Base-by-base conservation (phyloP, 768 basidiomycete species). In the Boletus rubropictus region DNA sequence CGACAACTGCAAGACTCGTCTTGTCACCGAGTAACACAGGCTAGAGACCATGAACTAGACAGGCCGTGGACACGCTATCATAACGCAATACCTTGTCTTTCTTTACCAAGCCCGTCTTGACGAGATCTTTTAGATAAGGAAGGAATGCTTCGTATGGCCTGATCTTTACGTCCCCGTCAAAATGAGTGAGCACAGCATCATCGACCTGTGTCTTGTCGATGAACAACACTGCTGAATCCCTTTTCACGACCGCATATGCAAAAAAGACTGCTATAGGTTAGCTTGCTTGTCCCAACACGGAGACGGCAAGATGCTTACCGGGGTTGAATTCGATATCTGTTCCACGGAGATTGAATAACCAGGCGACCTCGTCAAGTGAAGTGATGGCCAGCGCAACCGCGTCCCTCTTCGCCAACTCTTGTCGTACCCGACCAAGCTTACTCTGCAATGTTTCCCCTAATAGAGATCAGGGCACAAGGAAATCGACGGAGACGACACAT, bases 331-430 rank as follows among this genome's bases (percentile, higher is more conserved):
- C 82, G 58, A 98, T 94, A 62, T 97, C 95, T 3, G 82, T 79
- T 1, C 93, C 94, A 51, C 95, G 83, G 27, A 99, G 72, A 65
- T 97, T 94, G 70, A 91, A 89, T 32, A 93, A 61, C 92, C 92
- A 98, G 0, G 91, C 92, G 41, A 95, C 81, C 63, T 98, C 95
- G 64, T 98, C 95, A 18, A 98, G 78, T 75, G 86, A 82, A n/a
- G 77, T 85, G 4, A 97, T 77, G 1, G 95, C 82, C 34, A 89
- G 65, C 2, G 86, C 91, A 53, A 70, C 62, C 1, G 68, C 69
- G 3, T 71, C 66, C 49, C 74, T 71, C 59, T 82, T 77, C n/a
- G 69, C 70, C 44, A 95, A 54, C 50, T 85, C 82, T 47, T 81
- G 75, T 28, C 90, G 75, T 5, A 91, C 67, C 17, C 72, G 69